phyloP scores from a whole-genome alignment of 2,329 filamentous ascomycete species.

The Cladosporium halotolerans region DNA sequence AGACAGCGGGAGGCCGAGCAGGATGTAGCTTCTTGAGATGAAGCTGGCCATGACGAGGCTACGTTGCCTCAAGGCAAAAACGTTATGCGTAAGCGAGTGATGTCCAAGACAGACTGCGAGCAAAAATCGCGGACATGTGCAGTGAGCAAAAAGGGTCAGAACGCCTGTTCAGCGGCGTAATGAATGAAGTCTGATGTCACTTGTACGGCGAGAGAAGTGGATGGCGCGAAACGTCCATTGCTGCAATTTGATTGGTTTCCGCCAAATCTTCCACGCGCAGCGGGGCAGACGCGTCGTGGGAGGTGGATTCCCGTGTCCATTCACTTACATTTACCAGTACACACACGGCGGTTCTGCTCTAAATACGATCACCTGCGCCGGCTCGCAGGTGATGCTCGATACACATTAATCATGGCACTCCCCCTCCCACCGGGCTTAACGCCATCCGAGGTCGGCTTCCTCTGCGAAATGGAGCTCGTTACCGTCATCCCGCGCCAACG shows the following conservation, averaged over 20 bases:
- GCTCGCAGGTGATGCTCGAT: neutral
- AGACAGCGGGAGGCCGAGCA: slow-evolving; percentile 4
- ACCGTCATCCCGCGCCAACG: slow-evolving; percentile 87
- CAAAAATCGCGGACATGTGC: neutral
- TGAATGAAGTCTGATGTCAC: slow-evolving; percentile 3
- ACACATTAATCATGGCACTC: slow-evolving; percentile 47
- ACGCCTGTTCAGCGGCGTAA: no score
- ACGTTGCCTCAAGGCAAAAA: no score
- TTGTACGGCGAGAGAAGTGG: neutral
- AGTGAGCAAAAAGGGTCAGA: no score
- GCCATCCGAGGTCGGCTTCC: slow-evolving; percentile 82
- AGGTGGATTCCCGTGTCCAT: no score
- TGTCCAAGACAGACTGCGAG: neutral
- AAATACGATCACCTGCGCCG: neutral
- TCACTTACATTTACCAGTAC: no score
- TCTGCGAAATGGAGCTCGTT: slow-evolving; percentile 96
- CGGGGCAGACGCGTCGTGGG: slow-evolving; percentile 4
- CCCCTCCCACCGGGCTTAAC: slow-evolving; percentile 62
- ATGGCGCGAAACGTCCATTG: neutral
- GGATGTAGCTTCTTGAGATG: slow-evolving; percentile 1
- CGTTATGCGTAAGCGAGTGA: neutral
- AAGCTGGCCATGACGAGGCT: neutral
- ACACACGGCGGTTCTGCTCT: no score
- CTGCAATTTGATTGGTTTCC: neutral
- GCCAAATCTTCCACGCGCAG: neutral